phyloP scores from a whole-genome alignment of 2,329 filamentous ascomycete species.

The Apiospora marii region DNA sequence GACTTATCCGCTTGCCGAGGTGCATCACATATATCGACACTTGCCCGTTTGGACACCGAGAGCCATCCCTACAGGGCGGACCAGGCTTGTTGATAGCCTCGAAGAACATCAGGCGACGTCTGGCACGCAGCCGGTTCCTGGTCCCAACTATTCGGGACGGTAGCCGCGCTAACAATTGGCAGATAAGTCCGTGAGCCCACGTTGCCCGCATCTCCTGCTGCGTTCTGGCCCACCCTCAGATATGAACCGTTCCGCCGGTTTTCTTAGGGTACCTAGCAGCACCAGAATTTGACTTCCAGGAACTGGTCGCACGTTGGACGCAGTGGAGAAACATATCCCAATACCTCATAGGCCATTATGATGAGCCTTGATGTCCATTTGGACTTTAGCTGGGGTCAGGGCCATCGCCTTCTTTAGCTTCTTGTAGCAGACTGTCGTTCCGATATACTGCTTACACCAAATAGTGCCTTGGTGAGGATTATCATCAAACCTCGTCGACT shows the following conservation, averaged over 20 bases:
- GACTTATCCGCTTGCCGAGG: neutral
- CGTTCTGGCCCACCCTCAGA: neutral
- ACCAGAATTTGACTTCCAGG: neutral
- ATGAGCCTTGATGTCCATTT: neutral
- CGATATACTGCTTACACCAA: neutral
- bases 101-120: neutral
- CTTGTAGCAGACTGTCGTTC: neutral
- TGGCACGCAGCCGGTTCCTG: neutral
- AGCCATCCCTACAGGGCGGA: neutral
- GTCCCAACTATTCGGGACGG: neutral
- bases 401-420: neutral
- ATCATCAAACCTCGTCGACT: slow-evolving; percentile 39
- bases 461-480: neutral
- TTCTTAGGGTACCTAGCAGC: neutral
- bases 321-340: neutral
- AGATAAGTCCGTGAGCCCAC: neutral
- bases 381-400: neutral
- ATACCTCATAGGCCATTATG: neutral
- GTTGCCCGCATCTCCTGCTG: neutral
- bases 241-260: neutral
- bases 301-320: neutral
- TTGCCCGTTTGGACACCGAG: slow-evolving; percentile 1
- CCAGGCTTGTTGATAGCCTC: neutral
- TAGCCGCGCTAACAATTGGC: neutral
- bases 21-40: neutral